A percentile compares a stretch with the other conserved stretches of the same genome.
Evolutionary conservation across 345 rosid species (phyloP).

Genomic region (Eucalyptus cloeziana): DNA sequence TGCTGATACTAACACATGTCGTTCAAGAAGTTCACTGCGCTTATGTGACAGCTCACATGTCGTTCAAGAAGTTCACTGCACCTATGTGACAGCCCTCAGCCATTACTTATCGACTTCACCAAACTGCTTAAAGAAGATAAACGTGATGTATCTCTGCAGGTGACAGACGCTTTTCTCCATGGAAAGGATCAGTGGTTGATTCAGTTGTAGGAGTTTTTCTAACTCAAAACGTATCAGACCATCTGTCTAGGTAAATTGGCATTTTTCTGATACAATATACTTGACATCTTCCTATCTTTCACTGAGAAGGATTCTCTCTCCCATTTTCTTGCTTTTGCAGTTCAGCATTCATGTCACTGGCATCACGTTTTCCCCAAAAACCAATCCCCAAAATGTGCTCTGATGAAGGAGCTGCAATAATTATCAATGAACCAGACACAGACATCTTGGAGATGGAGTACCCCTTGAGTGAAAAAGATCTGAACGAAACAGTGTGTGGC

Average conservation of each 20-base stretch:
- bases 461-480: conserved; percentile 15
- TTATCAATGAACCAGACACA: conserved; percentile 19
- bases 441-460: conserved; percentile 40
- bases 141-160: conserved; percentile 31
- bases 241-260: conserved; percentile 65
- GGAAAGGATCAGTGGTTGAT: conserved; percentile 98
- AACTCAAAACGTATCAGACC: conserved; percentile 95
- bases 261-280: conserved; percentile 6
- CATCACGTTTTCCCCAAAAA: conserved; percentile 49
- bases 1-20: neutral
- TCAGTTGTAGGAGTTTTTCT: conserved; percentile 96
- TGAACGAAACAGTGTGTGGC: conserved; percentile 22
- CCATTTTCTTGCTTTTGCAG: conserved; percentile 23
- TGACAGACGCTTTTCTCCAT: conserved; percentile 83
- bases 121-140: neutral
- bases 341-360: conserved; percentile 92
- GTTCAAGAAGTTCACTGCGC: neutral
- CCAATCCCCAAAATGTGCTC: conserved; percentile 2
- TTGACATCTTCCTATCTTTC: neutral
- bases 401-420: conserved; percentile 24
- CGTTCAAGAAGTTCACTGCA: neutral
- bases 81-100: neutral
- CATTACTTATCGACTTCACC: neutral
- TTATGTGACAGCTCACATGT: neutral
- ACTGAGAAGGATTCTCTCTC: neutral